phyloP scores from a whole-genome alignment of 768 basidiomycete genomes.

The Rhodotorula toruloides region DNA sequence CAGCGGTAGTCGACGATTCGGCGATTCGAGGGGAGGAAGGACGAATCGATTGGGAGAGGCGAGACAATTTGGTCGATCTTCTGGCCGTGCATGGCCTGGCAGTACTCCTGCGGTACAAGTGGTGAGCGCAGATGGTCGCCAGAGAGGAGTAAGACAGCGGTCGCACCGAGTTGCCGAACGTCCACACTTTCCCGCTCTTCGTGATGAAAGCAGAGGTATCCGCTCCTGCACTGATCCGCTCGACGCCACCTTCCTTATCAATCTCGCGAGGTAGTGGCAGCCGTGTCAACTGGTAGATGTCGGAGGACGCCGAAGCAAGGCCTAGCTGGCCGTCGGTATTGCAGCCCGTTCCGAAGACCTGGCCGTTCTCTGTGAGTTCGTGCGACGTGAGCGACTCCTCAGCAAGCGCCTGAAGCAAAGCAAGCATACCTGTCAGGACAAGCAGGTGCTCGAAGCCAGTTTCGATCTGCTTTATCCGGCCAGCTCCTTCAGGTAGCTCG shows the following conservation, averaged over 20 bases:
- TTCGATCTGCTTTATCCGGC: constrained; percentile 14
- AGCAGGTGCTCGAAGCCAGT: constrained; percentile 34
- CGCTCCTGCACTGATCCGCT: constrained; percentile 16
- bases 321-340: constrained; percentile 38
- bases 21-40: constrained; percentile 18
- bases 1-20: constrained; percentile 34
- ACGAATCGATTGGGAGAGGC: constrained; percentile 1
- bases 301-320: constrained; percentile 3
- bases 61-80: constrained; percentile 32
- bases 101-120: constrained; percentile 20
- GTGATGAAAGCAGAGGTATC: constrained; percentile 34
- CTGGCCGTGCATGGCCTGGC: constrained; percentile 28
- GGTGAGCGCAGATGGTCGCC: not conserved
- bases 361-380: constrained; percentile 22
- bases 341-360: constrained; percentile 35
- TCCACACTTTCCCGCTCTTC: constrained; percentile 22
- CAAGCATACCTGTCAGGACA: constrained; percentile 16
- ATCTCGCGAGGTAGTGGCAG: constrained; percentile 5
- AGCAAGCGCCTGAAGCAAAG: not conserved
- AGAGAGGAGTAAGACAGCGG: no score
- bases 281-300: constrained; percentile 17
- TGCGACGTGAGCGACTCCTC: no score
- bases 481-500: not conserved
- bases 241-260: constrained; percentile 19
- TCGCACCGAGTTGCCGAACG: constrained; percentile 36